Evolutionary conservation across 768 basidiomycete genomes (phyloP).

Genomic region (Grammothele lineata): DNA sequence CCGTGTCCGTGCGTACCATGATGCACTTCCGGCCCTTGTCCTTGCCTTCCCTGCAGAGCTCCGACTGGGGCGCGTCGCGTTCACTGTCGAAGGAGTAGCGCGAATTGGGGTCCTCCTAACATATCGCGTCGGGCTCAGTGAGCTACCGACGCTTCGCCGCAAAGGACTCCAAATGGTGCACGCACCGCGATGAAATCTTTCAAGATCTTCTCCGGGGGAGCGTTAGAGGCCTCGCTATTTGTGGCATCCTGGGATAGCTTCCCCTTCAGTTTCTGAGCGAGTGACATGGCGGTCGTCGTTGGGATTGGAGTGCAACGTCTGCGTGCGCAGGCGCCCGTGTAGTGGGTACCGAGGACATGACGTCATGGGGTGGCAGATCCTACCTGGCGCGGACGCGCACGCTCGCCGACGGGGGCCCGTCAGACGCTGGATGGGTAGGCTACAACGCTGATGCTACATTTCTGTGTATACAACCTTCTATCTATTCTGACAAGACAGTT

Average conservation of each 20-base stretch:
- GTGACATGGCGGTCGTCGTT: constrained; percentile 18
- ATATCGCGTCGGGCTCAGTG: background rate
- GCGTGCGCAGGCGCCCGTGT: background rate
- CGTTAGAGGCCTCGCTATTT: constrained; percentile 10
- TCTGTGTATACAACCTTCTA: background rate
- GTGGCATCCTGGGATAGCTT: constrained; percentile 13
- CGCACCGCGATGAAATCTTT: constrained; percentile 34
- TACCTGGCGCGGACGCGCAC: too few species aligned
- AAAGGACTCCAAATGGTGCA: too few species aligned
- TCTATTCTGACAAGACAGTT: too few species aligned
- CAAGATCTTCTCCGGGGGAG: constrained; percentile 29
- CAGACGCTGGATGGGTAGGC: background rate
- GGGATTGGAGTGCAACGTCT: background rate
- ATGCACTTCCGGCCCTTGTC: constrained; percentile 48
- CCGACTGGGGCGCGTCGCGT: constrained; percentile 50
- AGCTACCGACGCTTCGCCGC: too few species aligned
- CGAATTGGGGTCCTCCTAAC: constrained; percentile 44
- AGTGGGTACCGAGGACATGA: too few species aligned
- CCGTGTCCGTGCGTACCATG: constrained; percentile 46
- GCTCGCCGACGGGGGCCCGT: too few species aligned
- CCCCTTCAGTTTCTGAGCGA: constrained; percentile 21
- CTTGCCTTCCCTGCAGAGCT: constrained; percentile 50
- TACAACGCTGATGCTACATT: background rate
- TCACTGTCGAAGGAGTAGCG: constrained; percentile 63
- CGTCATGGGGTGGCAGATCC: too few species aligned